Conservation (phyloP, 108 stramenopile species). For the Chaetoceros muelleri region DNA sequence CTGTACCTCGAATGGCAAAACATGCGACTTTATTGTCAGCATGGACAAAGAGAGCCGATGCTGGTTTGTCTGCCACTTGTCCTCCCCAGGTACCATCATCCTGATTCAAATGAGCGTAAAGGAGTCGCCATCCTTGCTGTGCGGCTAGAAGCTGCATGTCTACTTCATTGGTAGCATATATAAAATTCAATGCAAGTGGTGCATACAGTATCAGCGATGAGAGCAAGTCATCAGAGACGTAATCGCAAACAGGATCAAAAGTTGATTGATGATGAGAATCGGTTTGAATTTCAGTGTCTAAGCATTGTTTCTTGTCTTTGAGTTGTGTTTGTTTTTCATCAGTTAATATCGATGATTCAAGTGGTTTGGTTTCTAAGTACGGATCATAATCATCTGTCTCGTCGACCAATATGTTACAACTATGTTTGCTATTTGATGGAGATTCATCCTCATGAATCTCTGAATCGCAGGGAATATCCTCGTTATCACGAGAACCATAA, state of each 20-base stretch:
- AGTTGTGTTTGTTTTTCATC: not conserved
- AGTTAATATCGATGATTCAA: too few relatives aligned
- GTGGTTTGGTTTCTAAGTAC: not conserved
- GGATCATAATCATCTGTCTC: slow-evolving; percentile 37
- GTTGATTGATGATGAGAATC: slow-evolving; percentile 3
- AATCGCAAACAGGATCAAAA: slow-evolving; percentile 59
- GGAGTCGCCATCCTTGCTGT: slow-evolving; percentile 78
- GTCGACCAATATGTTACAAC: slow-evolving; percentile 20
- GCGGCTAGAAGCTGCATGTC: slow-evolving; percentile 88
- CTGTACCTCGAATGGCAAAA: slow-evolving; percentile 81
- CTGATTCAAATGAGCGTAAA: slow-evolving; percentile 68
- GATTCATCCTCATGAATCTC: slow-evolving; percentile 2
- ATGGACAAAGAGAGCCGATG: slow-evolving; percentile 65
- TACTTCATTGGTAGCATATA: slow-evolving; percentile 79
- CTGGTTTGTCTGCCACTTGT: slow-evolving; percentile 44
- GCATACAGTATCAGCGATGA: slow-evolving; percentile 72
- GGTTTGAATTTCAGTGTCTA: not conserved
- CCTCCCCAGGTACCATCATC: slow-evolving; percentile 18
- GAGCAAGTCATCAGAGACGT: slow-evolving; percentile 44
- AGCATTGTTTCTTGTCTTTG: not conserved
- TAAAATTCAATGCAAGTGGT: slow-evolving; percentile 82
- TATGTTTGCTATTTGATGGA: slow-evolving; percentile 10
- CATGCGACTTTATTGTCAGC: slow-evolving; percentile 61
- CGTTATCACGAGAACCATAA: not conserved
- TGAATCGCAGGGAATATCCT: too few relatives aligned